phyloP scores from a whole-genome alignment of 805 yeast species.

The Wickerhamomyces kurtzmanii region DNA sequence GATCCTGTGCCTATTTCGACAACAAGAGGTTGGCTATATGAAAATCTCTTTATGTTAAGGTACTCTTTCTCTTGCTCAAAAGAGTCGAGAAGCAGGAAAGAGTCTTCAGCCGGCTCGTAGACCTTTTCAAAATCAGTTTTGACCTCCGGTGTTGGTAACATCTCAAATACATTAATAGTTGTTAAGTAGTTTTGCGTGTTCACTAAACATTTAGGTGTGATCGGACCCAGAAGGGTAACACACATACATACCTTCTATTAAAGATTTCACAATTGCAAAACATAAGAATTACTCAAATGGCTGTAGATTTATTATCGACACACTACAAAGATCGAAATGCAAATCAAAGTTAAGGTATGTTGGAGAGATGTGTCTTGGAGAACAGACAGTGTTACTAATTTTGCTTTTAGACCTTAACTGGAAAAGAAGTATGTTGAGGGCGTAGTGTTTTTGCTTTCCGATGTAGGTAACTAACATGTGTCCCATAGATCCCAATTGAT shows the following conservation, averaged over 20 bases:
- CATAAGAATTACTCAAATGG: slow-evolving; percentile 1
- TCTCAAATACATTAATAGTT: no score
- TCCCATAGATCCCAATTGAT: slow-evolving; percentile 50
- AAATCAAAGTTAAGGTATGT: slow-evolving; percentile 54
- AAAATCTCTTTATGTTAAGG: slow-evolving; percentile 21
- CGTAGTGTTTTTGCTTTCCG: background rate
- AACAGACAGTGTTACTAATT: slow-evolving; percentile 1
- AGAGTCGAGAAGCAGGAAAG: slow-evolving; percentile 73
- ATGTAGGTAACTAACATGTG: background rate
- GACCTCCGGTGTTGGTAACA: slow-evolving; percentile 77
- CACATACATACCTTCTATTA: no score
- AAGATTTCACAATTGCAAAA: no score
- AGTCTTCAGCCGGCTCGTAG: slow-evolving; percentile 93
- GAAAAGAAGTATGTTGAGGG: slow-evolving; percentile 48
- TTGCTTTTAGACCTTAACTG: slow-evolving; percentile 50
- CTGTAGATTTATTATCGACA: background rate
- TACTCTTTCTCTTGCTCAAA: slow-evolving; percentile 49
- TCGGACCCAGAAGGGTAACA: no score
- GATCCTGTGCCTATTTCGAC: slow-evolving; percentile 90
- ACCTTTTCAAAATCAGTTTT: slow-evolving; percentile 58
- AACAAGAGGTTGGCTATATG: slow-evolving; percentile 37
- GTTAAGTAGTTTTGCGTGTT: background rate
- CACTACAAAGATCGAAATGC: slow-evolving; percentile 34
- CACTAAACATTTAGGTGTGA: background rate
- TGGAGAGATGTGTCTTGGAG: no score